phyloP scores from a whole-genome alignment of 192 early-diverging fungal species.

The Coemansia sp. region DNA sequence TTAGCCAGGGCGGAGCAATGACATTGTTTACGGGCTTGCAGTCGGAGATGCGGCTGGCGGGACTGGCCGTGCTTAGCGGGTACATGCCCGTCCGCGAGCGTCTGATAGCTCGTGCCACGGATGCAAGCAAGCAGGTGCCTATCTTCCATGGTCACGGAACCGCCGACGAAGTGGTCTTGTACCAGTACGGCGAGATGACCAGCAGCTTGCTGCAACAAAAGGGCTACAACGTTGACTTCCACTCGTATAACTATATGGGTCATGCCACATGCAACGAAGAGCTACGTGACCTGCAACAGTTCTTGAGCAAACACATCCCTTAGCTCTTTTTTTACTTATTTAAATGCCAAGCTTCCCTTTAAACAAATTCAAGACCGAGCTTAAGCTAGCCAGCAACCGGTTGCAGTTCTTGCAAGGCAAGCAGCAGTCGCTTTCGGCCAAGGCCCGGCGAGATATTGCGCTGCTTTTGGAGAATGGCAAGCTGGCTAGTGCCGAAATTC shows the following conservation, averaged over 20 bases:
- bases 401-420: slow-evolving; percentile 88
- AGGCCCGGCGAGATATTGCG: slow-evolving; percentile 80
- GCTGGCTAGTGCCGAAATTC: slow-evolving; percentile 78
- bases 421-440: slow-evolving; percentile 70
- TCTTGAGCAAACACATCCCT: slow-evolving; percentile 59
- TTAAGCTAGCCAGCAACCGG: slow-evolving; percentile 84
- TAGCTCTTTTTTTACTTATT: slow-evolving; percentile 2
- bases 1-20: slow-evolving; percentile 89
- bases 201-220: slow-evolving; percentile 58
- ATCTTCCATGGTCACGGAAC: slow-evolving; percentile 86
- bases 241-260: slow-evolving; percentile 75
- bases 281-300: slow-evolving; percentile 63
- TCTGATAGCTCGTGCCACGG: slow-evolving; percentile 50
- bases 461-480: slow-evolving; percentile 78
- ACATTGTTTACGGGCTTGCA: slow-evolving; percentile 69
- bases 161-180: slow-evolving; percentile 70
- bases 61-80: slow-evolving; percentile 71
- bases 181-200: slow-evolving; percentile 68
- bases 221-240: slow-evolving; percentile 69
- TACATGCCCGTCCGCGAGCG: slow-evolving; percentile 66
- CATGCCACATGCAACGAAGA: slow-evolving; percentile 72
- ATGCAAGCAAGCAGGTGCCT: slow-evolving; percentile 67
- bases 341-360: slow-evolving; percentile 4
- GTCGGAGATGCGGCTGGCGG: slow-evolving; percentile 65
- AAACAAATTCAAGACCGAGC: slow-evolving; percentile 73